These are phyloP conservation scores for Ascochyta rabiei DNA, from an alignment of 2,329 filamentous ascomycete genomes.

Conservation along the genomic window DNA sequence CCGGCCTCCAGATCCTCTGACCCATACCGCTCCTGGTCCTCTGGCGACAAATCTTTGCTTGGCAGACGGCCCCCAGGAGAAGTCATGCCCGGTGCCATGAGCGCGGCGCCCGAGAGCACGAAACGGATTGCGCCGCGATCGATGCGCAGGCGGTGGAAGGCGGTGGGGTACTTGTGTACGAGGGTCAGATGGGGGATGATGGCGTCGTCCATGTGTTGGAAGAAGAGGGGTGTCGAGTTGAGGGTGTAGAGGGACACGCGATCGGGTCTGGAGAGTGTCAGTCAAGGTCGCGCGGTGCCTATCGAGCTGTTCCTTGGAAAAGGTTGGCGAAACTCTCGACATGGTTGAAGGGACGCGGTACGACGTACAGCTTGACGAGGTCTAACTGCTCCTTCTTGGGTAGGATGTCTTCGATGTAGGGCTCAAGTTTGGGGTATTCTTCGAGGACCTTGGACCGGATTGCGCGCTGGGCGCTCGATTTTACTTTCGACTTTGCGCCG, in stretches of 20 bases:
- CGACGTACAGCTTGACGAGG: slow-evolving; percentile 77
- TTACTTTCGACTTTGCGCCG: slow-evolving; percentile 91
- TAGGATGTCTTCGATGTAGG: slow-evolving; percentile 90
- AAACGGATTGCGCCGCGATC: slow-evolving; percentile 97
- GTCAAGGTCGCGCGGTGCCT: not conserved
- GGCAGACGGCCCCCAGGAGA: slow-evolving; percentile 82
- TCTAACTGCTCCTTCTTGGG: slow-evolving; percentile 93
- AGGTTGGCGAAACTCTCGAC: not conserved
- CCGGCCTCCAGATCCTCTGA: slow-evolving; percentile 77
- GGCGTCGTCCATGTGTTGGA: slow-evolving; percentile 78
- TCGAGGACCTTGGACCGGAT: slow-evolving; percentile 83
- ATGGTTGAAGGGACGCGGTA: not conserved
- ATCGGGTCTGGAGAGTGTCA: slow-evolving; percentile 67
- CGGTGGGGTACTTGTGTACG: slow-evolving; percentile 86
- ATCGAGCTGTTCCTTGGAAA: not conserved
- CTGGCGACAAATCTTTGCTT: slow-evolving; percentile 48
- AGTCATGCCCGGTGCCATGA: slow-evolving; percentile 96
- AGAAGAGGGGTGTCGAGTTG: slow-evolving; percentile 81
- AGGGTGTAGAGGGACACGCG: slow-evolving; percentile 87
- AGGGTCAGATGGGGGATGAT: slow-evolving; percentile 87
- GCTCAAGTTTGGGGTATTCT: slow-evolving; percentile 83
- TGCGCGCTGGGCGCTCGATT: slow-evolving; percentile 89
- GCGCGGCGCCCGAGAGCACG: slow-evolving; percentile 87
- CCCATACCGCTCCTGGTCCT: slow-evolving; percentile 53
- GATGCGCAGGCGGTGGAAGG: slow-evolving; percentile 84